phyloP scores from a whole-genome alignment of 2,329 filamentous ascomycete species.

The Alternaria novae-zelandiae region DNA sequence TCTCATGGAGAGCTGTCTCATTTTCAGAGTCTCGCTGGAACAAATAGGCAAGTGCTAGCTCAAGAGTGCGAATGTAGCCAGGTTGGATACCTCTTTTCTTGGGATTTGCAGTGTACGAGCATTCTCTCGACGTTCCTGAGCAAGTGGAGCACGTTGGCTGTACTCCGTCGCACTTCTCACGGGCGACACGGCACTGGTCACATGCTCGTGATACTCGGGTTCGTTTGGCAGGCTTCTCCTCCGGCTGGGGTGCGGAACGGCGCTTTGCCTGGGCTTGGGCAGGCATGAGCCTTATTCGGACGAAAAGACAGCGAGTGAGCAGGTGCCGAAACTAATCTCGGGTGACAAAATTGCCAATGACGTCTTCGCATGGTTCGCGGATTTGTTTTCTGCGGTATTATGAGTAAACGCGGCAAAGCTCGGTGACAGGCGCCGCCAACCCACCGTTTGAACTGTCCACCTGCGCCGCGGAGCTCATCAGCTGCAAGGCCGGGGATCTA shows the following conservation, averaged over 20 bases:
- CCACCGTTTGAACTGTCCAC: conserved; percentile 5
- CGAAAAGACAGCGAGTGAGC: not conserved
- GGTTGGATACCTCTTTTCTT: conserved; percentile 81
- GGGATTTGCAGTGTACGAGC: conserved; percentile 74
- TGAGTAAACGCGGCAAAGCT: conserved; percentile 1
- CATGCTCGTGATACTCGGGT: conserved; percentile 73
- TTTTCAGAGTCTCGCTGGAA: conserved; percentile 67
- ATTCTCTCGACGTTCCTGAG: conserved; percentile 66
- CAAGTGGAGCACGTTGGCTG: conserved; percentile 73
- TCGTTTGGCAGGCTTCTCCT: conserved; percentile 53
- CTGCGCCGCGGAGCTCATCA: conserved; percentile 3
- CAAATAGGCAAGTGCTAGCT: conserved; percentile 70
- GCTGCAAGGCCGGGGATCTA: not conserved
- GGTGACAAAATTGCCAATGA: conserved; percentile 1
- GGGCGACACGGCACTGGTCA: conserved; percentile 70
- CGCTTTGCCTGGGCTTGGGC: conserved; percentile 34
- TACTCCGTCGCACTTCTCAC: conserved; percentile 75
- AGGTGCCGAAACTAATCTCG: conserved; percentile 3
- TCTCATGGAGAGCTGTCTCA: conserved; percentile 60
- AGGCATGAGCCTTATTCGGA: conserved; percentile 29
- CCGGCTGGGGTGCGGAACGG: conserved; percentile 22
- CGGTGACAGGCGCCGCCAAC: not conserved
- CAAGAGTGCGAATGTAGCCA: conserved; percentile 78
- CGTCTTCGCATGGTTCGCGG: conserved; percentile 3
- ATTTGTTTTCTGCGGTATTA: not conserved